Percentiles rank a stretch among this genome's conserved stretches.
Evolutionary conservation across 2,329 filamentous ascomycete genomes (phyloP).

Genomic region (Xylariales sp.): DNA sequence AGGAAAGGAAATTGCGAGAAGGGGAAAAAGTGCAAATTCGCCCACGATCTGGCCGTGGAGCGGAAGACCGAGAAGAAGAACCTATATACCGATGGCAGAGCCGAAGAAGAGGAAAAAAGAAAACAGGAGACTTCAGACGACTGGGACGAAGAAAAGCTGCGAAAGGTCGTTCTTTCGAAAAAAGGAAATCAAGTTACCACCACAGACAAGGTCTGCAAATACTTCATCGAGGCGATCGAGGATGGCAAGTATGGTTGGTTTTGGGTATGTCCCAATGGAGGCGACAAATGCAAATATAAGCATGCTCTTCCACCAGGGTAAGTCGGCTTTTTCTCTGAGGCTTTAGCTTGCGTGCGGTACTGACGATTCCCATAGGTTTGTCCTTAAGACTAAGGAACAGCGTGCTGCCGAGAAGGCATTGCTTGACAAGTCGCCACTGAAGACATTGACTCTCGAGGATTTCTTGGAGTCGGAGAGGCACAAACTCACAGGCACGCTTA

Average conservation of each 20-base stretch:
- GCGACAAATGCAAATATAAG: constrained; percentile 98
- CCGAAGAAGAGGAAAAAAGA: constrained; percentile 79
- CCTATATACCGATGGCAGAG: constrained; percentile 86
- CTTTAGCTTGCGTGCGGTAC: not conserved
- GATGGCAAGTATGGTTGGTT: constrained; percentile 99
- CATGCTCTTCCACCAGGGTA: constrained; percentile 95
- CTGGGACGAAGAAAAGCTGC: constrained; percentile 97
- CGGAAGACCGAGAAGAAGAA: constrained; percentile 93
- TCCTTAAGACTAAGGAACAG: constrained; percentile 98
- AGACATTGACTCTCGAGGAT: constrained; percentile 95
- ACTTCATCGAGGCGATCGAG: constrained; percentile 95
- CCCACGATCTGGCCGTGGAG: constrained; percentile 88
- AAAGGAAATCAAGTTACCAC: constrained; percentile 96
- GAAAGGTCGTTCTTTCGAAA: constrained; percentile 91
- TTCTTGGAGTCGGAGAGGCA: constrained; percentile 96
- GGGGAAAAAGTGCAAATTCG: constrained; percentile 97
- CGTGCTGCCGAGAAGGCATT: constrained; percentile 94
- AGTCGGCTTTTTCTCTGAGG: constrained; percentile 52
- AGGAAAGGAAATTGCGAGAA: constrained; percentile 99
- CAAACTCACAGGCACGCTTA: constrained; percentile 90
- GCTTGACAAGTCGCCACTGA: constrained; percentile 93
- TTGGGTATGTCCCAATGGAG: constrained; percentile 96
- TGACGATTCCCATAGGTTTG: constrained; percentile 71
- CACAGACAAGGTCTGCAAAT: constrained; percentile 99
- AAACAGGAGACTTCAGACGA: constrained; percentile 93